A percentile compares a stretch with the other conserved stretches of the same genome.
These are phyloP conservation scores for Heliamphora pulchella DNA, from an alignment of 179 eudicot genomes.

Conservation along the genomic window DNA sequence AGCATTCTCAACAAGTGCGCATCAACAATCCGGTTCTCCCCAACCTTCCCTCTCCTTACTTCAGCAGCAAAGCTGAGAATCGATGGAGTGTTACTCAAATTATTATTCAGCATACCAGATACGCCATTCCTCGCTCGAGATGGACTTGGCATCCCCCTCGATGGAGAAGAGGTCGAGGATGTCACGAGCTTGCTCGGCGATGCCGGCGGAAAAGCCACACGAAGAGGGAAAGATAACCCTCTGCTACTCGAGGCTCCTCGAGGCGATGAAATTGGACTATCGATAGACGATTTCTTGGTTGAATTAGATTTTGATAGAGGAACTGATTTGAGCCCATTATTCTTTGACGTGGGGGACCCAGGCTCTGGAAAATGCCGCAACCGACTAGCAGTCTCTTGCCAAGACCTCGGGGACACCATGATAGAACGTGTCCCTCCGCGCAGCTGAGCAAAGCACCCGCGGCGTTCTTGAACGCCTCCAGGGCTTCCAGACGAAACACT, in stretches of 20 bases:
- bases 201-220: constrained; percentile 55
- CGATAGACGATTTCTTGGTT: constrained; percentile 41
- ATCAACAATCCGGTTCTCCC: constrained; percentile 43
- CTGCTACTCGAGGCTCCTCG: constrained; percentile 26
- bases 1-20: constrained; percentile 73
- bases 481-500: constrained; percentile 67
- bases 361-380: constrained; percentile 51
- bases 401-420: constrained; percentile 56
- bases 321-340: constrained; percentile 24
- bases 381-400: constrained; percentile 70
- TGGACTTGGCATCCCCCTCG: constrained; percentile 67
- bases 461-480: constrained; percentile 37
- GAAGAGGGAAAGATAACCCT: constrained; percentile 50
- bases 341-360: constrained; percentile 41
- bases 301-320: constrained; percentile 40
- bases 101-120: constrained; percentile 25
- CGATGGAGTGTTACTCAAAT: constrained; percentile 54
- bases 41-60: constrained; percentile 24
- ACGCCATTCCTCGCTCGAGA: constrained; percentile 41
- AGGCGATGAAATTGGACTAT: constrained; percentile 49
- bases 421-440: constrained; percentile 53
- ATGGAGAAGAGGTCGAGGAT: constrained; percentile 40
- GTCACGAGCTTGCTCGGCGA: constrained; percentile 56
- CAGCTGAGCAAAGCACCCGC: constrained; percentile 27
- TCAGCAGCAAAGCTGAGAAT: constrained; percentile 67